Percentiles rank a stretch among this genome's conserved stretches.
These are phyloP conservation scores for Linaria vulgaris DNA, from an alignment of 257 asterid genomes.

Conservation along the genomic window DNA sequence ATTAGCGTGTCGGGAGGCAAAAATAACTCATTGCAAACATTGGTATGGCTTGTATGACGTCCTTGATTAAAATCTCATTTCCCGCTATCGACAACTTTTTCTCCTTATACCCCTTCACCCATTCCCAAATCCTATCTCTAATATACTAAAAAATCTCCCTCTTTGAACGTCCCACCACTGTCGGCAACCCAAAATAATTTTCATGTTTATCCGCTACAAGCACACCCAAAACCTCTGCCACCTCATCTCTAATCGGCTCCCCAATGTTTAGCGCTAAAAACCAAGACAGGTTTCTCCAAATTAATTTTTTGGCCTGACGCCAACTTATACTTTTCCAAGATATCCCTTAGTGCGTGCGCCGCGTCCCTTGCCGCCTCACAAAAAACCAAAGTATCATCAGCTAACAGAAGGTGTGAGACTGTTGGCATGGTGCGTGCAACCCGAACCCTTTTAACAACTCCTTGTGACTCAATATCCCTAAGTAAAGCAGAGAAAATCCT, in stretches of 20 bases:
- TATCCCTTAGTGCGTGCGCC: too few species aligned
- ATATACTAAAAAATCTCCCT: background rate
- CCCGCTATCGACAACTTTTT: background rate
- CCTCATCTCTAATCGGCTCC: too few species aligned
- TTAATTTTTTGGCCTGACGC: background rate
- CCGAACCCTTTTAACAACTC: background rate
- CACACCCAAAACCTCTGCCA: too few species aligned
- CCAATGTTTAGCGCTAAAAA: too few species aligned
- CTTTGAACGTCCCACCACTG: background rate
- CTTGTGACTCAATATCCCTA: fast-evolving
- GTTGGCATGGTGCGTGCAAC: background rate
- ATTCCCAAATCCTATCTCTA: background rate
- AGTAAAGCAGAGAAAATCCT: background rate
- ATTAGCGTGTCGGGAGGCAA: background rate
- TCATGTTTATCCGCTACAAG: too few species aligned
- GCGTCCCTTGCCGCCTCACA: background rate
- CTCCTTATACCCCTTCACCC: background rate
- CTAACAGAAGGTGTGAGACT: background rate
- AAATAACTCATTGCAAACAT: background rate
- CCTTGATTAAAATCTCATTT: background rate
- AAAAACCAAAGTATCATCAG: background rate
- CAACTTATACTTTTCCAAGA: too few species aligned
- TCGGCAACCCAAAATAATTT: background rate
- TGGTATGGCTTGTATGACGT: background rate
- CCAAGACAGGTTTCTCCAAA: too few species aligned